phyloP scores from a whole-genome alignment of 2,329 filamentous ascomycete genomes.

The Coleophoma eucalyptorum region DNA sequence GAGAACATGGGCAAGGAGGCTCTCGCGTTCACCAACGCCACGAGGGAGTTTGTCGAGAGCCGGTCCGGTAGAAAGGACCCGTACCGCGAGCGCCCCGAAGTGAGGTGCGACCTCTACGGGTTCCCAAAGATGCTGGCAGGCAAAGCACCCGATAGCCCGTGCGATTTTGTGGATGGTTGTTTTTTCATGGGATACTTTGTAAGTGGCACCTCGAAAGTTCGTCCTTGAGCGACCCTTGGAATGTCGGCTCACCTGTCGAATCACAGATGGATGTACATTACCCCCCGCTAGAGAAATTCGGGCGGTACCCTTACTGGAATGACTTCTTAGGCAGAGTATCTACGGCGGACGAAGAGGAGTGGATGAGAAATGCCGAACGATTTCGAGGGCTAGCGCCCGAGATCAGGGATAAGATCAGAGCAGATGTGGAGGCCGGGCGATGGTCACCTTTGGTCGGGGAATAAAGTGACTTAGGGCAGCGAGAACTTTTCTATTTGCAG shows the following conservation, averaged over 20 bases:
- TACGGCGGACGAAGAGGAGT: constrained; percentile 21
- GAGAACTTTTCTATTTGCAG: no score
- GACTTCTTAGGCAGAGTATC: constrained; percentile 13
- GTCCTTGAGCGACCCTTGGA: no score
- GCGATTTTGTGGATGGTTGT: constrained; percentile 12
- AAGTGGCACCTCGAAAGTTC: no score
- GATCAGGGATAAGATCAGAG: constrained; percentile 39
- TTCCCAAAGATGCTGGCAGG: constrained; percentile 15
- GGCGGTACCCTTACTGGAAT: constrained; percentile 26
- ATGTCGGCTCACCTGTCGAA: no score
- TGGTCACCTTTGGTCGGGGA: background rate
- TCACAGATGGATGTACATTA: constrained; percentile 24
- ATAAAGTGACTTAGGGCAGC: no score
- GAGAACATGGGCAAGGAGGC: background rate
- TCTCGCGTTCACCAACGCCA: background rate
- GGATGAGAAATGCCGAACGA: constrained; percentile 46
- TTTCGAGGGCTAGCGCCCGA: background rate
- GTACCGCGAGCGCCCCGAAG: background rate
- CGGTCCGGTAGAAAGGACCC: background rate
- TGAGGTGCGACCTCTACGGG: constrained; percentile 12
- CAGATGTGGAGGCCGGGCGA: background rate
- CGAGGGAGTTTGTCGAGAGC: background rate
- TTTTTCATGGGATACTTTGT: no score
- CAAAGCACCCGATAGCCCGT: constrained; percentile 31
- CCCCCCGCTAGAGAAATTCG: constrained; percentile 21